Percentiles rank a stretch among this genome's conserved stretches.
These are phyloP conservation scores for Keithomyces neogunnii DNA, from an alignment of 2,329 filamentous ascomycete genomes.

Conservation along the genomic window DNA sequence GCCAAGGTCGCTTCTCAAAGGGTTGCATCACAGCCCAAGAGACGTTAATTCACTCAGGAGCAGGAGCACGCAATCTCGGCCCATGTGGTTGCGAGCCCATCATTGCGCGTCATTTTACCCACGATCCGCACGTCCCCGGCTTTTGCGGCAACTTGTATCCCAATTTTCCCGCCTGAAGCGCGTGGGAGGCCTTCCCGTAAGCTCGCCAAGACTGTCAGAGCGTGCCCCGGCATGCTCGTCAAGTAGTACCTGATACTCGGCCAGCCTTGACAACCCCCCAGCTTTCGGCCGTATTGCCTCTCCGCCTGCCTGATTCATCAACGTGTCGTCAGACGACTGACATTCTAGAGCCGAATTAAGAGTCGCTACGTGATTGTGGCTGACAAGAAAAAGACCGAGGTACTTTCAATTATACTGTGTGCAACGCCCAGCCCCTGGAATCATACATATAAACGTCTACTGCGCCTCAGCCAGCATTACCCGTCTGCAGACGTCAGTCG, in stretches of 20 bases:
- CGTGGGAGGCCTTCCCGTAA: background rate
- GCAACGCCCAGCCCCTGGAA: constrained; percentile 34
- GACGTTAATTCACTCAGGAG: no score
- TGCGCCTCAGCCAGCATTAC: background rate
- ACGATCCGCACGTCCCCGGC: background rate
- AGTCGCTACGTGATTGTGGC: no score
- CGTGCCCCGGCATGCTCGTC: background rate
- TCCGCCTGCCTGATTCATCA: background rate
- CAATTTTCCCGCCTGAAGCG: background rate
- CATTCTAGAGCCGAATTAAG: background rate
- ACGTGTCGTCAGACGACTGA: background rate
- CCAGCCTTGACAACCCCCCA: background rate
- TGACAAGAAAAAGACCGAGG: background rate
- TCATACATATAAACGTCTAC: constrained; percentile 30
- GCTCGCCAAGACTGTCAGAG: background rate
- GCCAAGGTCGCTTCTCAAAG: no score
- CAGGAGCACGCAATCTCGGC: no score
- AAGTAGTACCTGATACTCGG: constrained; percentile 1
- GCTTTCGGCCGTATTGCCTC: background rate
- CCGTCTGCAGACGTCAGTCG: background rate
- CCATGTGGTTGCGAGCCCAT: no score
- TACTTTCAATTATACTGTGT: constrained; percentile 34
- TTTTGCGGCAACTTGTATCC: background rate
- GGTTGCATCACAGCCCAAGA: no score
- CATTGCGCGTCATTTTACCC: background rate